phyloP scores from a whole-genome alignment of 2,329 filamentous ascomycete genomes.

The Penicillium sp. region DNA sequence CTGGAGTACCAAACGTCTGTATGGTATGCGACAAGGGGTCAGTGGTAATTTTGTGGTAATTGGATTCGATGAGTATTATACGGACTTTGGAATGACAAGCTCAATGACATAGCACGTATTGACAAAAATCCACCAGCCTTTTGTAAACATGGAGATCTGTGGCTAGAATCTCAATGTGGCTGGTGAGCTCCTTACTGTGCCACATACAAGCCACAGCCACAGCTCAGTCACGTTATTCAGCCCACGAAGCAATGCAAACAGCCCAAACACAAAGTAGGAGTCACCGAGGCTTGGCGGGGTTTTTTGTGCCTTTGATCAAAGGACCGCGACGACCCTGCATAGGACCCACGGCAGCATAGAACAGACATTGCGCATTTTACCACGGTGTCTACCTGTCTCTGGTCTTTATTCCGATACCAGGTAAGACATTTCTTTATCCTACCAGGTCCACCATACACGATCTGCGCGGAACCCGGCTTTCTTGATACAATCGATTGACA shows the following conservation, averaged over 20 bases:
- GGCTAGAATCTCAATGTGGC: background rate
- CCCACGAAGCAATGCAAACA: constrained; percentile 22
- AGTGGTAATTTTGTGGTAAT: background rate
- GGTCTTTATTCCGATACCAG: background rate
- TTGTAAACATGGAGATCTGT: background rate
- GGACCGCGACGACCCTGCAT: constrained; percentile 7
- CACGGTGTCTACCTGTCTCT: background rate
- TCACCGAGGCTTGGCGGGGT: constrained; percentile 32
- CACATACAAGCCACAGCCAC: background rate
- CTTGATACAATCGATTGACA: constrained; percentile 1
- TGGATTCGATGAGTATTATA: background rate
- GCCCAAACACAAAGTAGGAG: constrained; percentile 27
- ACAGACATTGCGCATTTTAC: background rate
- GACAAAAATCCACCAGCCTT: background rate
- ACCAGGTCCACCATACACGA: background rate
- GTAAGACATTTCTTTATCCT: constrained; percentile 3
- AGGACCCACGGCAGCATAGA: background rate
- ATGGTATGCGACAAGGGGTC: background rate
- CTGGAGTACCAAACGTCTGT: background rate
- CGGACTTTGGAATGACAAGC: background rate
- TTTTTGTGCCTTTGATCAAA: constrained; percentile 29
- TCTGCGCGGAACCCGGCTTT: background rate
- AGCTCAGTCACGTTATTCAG: constrained; percentile 1
- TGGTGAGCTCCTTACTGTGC: background rate
- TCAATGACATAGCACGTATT: background rate